phyloP scores from a whole-genome alignment of 2,329 filamentous ascomycete genomes.

The Cordyceps javanica region DNA sequence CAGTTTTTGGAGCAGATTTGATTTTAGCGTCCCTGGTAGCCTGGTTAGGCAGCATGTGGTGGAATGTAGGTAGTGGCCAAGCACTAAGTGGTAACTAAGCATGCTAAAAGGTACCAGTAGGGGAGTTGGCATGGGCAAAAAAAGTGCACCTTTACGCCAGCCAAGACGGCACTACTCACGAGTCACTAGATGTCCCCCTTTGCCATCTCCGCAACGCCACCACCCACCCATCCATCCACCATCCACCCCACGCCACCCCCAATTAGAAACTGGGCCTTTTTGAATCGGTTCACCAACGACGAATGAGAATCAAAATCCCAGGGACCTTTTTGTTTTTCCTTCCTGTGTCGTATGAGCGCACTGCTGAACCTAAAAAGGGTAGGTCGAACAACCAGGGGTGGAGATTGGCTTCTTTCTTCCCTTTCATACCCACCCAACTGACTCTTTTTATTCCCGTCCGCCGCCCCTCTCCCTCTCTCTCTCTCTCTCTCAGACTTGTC shows the following conservation, averaged over 20 bases:
- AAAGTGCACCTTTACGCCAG: background rate
- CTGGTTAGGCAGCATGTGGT: too few relatives aligned
- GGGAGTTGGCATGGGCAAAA: background rate
- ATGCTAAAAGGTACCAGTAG: too few relatives aligned
- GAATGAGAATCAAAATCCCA: too few relatives aligned
- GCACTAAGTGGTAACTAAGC: too few relatives aligned
- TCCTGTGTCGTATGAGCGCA: background rate
- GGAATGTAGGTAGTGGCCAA: too few relatives aligned
- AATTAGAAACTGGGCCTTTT: background rate
- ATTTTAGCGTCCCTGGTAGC: too few relatives aligned
- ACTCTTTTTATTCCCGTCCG: conserved; percentile 11
- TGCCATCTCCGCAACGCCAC: conserved; percentile 8
- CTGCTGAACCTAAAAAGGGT: background rate
- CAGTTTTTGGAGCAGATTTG: background rate
- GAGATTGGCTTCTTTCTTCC: background rate
- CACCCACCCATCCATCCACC: too few relatives aligned
- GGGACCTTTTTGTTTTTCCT: too few relatives aligned
- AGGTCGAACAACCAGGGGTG: background rate
- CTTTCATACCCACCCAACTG: background rate
- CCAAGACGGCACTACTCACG: too few relatives aligned
- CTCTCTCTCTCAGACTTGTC: too few relatives aligned
- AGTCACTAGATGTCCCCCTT: background rate
- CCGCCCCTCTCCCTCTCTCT: background rate
- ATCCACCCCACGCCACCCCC: too few relatives aligned
- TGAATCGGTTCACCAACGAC: background rate